A percentile compares a stretch with the other conserved stretches of the same genome.
Evolutionary conservation across 2,329 filamentous ascomycete species (phyloP).

Genomic region (Fusarium transvaalense): DNA sequence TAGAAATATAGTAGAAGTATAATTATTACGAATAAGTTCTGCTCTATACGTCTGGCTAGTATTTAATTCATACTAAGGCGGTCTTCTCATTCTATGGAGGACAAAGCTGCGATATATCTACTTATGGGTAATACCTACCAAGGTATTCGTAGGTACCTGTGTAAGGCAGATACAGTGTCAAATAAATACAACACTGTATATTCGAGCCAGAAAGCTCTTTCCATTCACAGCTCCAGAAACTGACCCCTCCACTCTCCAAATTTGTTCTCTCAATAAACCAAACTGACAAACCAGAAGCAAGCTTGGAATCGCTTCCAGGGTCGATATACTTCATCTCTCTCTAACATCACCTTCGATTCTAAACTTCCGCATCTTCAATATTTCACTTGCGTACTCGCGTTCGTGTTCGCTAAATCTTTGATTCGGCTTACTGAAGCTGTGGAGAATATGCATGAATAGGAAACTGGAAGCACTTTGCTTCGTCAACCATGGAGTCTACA

Average conservation of each 20-base stretch:
- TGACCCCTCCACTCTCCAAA: constrained; percentile 32
- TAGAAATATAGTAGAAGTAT: too few relatives aligned
- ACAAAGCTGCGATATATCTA: neutral
- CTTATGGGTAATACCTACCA: too few relatives aligned
- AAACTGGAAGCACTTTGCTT: constrained; percentile 37
- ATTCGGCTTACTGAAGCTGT: constrained; percentile 14
- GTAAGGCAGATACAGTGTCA: neutral
- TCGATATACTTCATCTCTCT: neutral
- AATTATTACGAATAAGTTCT: fast-evolving
- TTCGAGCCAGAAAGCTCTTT: constrained; percentile 2
- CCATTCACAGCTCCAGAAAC: constrained; percentile 7
- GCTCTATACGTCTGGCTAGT: fast-evolving
- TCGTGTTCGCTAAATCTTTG: constrained; percentile 32
- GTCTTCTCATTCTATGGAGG: neutral
- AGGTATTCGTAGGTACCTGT: too few relatives aligned
- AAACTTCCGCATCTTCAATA: neutral
- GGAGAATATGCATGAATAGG: constrained; percentile 43
- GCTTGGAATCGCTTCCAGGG: constrained; percentile 5
- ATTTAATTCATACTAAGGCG: neutral
- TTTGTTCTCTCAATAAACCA: constrained; percentile 13
- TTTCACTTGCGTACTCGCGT: constrained; percentile 16
- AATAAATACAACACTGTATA: constrained; percentile 3
- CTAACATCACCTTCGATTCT: neutral
- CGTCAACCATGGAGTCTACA: constrained; percentile 46
- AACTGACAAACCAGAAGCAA: constrained; percentile 6